Conservation (phyloP, 768 basidiomycete genomes). For the Lepiota brunneoincarnata region DNA sequence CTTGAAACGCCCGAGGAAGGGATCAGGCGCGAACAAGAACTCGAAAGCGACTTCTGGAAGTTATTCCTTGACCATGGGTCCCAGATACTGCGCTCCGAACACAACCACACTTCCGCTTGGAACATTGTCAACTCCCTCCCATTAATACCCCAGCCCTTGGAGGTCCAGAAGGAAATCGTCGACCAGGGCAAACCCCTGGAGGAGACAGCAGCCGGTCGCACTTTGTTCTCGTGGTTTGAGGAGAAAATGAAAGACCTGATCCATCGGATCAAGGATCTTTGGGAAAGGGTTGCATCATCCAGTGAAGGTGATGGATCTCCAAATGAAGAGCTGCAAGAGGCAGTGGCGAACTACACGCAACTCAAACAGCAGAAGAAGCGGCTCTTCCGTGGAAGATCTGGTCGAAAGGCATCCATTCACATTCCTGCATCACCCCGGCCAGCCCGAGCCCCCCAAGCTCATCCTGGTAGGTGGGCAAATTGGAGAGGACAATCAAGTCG, state of each 20-base stretch:
- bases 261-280: neutral
- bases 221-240: constrained; percentile 4
- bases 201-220: constrained; percentile 13
- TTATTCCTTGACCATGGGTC: constrained; percentile 1
- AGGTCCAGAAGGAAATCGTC: constrained; percentile 16
- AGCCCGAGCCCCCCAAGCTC: too few species aligned
- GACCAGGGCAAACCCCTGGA: constrained; percentile 11
- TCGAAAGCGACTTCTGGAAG: constrained; percentile 1
- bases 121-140: constrained; percentile 10
- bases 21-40: neutral
- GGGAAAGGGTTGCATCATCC: neutral
- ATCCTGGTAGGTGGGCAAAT: too few species aligned
- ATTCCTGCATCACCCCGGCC: too few species aligned
- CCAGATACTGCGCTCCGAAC: constrained; percentile 2
- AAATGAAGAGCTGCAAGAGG: neutral
- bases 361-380: neutral
- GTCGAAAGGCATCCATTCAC: too few species aligned
- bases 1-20: neutral
- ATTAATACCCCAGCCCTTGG: neutral
- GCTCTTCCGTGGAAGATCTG: neutral
- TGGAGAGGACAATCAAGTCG: too few species aligned
- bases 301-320: neutral
- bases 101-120: constrained; percentile 7
- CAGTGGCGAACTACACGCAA: neutral
- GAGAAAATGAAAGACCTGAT: neutral